Evolutionary conservation across 2,329 filamentous ascomycete genomes (phyloP).

Genomic region (Ophiostoma quercus): DNA sequence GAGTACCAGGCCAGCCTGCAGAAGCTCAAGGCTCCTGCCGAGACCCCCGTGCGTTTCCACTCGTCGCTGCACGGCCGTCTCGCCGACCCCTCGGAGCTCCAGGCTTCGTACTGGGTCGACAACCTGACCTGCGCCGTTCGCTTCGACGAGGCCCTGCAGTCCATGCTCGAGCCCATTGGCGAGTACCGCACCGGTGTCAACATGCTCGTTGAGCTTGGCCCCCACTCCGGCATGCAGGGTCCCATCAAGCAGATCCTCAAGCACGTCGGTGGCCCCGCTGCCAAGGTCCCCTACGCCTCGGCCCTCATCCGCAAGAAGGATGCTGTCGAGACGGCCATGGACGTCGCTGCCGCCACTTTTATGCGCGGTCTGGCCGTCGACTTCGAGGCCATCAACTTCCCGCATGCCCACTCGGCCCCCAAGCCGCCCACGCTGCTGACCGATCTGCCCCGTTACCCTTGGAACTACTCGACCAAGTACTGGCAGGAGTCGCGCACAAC

Average conservation of each 20-base stretch:
- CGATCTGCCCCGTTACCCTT: slow-evolving; percentile 27
- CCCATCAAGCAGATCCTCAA: slow-evolving; percentile 28
- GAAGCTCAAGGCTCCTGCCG: slow-evolving; percentile 30
- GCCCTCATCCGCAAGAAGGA: slow-evolving; percentile 23
- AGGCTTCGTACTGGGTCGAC: slow-evolving; percentile 33
- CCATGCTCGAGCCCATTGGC: slow-evolving; percentile 12
- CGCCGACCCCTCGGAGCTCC: slow-evolving; percentile 19
- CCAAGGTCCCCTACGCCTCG: slow-evolving; percentile 17
- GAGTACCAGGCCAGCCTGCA: slow-evolving; percentile 35
- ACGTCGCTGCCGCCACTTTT: slow-evolving; percentile 22
- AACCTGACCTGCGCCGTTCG: slow-evolving; percentile 33
- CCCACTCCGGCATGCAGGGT: slow-evolving; percentile 30
- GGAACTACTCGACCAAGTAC: slow-evolving; percentile 27
- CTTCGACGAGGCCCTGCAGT: slow-evolving; percentile 29
- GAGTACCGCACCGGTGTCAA: slow-evolving; percentile 19
- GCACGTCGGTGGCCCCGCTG: slow-evolving; percentile 24
- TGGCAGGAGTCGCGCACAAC: slow-evolving; percentile 28
- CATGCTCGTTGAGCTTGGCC: slow-evolving; percentile 31
- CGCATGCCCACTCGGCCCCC: slow-evolving; percentile 10
- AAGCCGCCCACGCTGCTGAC: slow-evolving; percentile 21
- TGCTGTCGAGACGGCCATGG: slow-evolving; percentile 21
- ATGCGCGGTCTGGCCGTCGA: slow-evolving; percentile 18
- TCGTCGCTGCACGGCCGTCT: slow-evolving; percentile 38
- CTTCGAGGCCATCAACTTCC: slow-evolving; percentile 24
- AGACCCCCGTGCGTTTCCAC: slow-evolving; percentile 34